phyloP scores from a whole-genome alignment of 352 stramenopile genomes.

The Pythium scleroteichum region DNA sequence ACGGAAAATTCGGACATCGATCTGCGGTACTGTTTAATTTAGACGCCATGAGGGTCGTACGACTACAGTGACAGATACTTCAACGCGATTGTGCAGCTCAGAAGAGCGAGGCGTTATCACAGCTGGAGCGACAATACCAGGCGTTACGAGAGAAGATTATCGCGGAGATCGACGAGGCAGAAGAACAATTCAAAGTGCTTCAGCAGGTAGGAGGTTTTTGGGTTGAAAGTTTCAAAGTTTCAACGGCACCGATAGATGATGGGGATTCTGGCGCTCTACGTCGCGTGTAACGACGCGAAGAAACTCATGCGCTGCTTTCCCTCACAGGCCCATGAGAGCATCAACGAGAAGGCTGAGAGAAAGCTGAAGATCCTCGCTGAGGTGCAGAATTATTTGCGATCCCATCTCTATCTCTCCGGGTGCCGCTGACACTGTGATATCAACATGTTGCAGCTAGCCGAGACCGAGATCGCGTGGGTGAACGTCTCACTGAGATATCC shows the following conservation, averaged over 20 bases:
- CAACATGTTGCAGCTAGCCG: conserved; percentile 22
- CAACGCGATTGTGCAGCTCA: conserved; percentile 26
- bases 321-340: conserved; percentile 30
- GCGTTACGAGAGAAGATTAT: conserved; percentile 30
- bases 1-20: conserved; percentile 25
- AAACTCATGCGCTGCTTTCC: conserved; percentile 3
- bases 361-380: conserved; percentile 26
- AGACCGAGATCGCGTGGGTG: conserved; percentile 30
- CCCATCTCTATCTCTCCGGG: background rate
- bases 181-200: conserved; percentile 29
- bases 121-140: conserved; percentile 31
- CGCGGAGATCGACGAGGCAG: conserved; percentile 26
- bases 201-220: conserved; percentile 23
- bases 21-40: conserved; percentile 12
- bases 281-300: background rate
- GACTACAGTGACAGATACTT: conserved; percentile 11
- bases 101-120: conserved; percentile 22
- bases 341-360: conserved; percentile 30
- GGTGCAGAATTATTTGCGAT: conserved; percentile 10
- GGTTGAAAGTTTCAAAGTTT: conserved; percentile 4
- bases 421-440: conserved; percentile 1
- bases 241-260: conserved; percentile 14
- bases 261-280: background rate
- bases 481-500: conserved; percentile 1
- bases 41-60: background rate